Evolutionary conservation across 176 grass and related monocot species (phyloP), one percentile per base, ranked within the genome.

Genomic region (Avena sativa): DNA sequence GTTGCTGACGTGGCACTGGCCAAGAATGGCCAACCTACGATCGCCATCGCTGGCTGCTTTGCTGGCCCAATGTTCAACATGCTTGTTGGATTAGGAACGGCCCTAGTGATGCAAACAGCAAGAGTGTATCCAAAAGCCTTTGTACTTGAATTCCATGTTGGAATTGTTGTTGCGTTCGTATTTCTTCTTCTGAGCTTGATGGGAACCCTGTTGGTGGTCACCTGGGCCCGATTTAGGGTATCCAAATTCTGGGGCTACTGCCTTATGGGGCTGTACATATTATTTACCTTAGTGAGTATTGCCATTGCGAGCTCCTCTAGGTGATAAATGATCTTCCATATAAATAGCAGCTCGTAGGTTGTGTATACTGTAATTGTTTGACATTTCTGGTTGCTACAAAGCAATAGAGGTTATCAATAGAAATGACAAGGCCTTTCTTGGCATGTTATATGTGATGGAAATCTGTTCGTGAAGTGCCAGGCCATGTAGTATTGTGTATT

Each of bases 31-130:
- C 88, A 94, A 48, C 90, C 97, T 52, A 83, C 83, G n/a, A 89
- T 99, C 12, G 97, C 97, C 77, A 87, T 94, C 8, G 97, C 94
- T 43, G 97, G 97, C 66, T 99, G 94, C 82, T 99, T 99, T 86
- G 97, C 94, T 12, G 94, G 97, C 12, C 94, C 97, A 62, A 98
- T 98, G 92, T 94, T 96, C 87, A 96, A 99, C 71, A 99, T 94
- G 97, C 80, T 99, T 68, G 92, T 99, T 62, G 94, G 97, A 17
- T 86, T 96, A 77, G 94, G 94, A 51, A 86, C 90, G 15, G 94
- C 94, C 50, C 87, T 96, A 25, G 89, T 99, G 36, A 87, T 93
- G 78, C 91, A 96, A n/a, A 94, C 97, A 76, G 83, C 91, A 56
- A 93, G 90, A 56, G 86, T 94, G 15, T 92, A 99, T 73, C 94